Evolutionary conservation across 441 rosid genomes (phyloP).

Genomic region (Croton setiger): DNA sequence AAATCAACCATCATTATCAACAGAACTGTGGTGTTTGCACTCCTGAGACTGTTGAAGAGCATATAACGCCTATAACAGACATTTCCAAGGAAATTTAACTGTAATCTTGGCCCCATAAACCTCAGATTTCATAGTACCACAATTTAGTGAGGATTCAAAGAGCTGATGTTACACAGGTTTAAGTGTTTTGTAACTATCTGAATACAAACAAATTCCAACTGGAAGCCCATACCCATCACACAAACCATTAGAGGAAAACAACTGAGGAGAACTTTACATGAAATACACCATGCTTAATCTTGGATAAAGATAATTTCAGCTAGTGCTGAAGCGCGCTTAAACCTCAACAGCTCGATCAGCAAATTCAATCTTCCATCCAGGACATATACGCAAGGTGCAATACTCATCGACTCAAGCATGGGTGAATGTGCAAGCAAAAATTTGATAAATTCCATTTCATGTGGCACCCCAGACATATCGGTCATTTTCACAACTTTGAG

Average conservation of each 20-base stretch:
- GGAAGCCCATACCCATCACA: neutral
- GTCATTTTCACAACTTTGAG: slow-evolving; percentile 64
- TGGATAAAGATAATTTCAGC: slow-evolving; percentile 64
- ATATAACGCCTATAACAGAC: neutral
- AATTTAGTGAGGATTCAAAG: neutral
- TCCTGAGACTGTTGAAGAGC: slow-evolving; percentile 2
- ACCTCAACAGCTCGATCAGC: slow-evolving; percentile 66
- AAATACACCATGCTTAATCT: slow-evolving; percentile 31
- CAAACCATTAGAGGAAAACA: neutral
- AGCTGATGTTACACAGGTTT: neutral
- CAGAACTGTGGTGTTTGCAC: neutral
- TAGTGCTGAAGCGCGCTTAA: slow-evolving; percentile 64
- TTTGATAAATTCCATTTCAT: slow-evolving; percentile 75
- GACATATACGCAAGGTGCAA: slow-evolving; percentile 50
- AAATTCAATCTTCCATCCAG: slow-evolving; percentile 51
- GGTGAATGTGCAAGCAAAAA: slow-evolving; percentile 74
- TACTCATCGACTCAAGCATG: slow-evolving; percentile 49
- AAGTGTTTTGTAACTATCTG: neutral
- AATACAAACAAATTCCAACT: slow-evolving; percentile 3
- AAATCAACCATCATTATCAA: neutral
- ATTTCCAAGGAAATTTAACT: neutral
- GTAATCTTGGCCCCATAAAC: neutral
- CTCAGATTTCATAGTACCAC: neutral
- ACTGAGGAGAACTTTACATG: slow-evolving; percentile 7
- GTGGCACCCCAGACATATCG: slow-evolving; percentile 60